phyloP scores from a whole-genome alignment of 164 flowering plant genomes.

The Santalum album region DNA sequence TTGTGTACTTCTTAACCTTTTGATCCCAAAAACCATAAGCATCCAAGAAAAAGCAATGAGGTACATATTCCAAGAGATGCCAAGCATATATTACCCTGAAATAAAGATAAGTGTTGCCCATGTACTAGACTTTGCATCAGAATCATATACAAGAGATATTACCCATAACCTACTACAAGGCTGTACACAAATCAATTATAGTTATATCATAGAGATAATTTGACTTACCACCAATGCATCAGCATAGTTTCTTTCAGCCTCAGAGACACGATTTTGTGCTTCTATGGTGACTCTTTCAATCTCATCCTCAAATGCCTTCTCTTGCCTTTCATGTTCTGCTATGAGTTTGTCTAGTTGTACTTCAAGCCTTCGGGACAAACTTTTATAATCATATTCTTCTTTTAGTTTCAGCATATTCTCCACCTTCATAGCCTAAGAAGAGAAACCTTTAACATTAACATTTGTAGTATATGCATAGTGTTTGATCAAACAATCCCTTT shows the following conservation, averaged over 20 bases:
- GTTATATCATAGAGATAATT: background rate
- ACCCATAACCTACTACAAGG: background rate
- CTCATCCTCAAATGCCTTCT: slow-evolving; percentile 69
- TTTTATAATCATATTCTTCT: slow-evolving; percentile 97
- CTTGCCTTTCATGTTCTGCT: slow-evolving; percentile 83
- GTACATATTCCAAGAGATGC: no score
- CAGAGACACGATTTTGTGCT: slow-evolving; percentile 48
- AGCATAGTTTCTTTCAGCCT: slow-evolving; percentile 58
- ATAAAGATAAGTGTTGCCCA: background rate
- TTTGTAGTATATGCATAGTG: background rate
- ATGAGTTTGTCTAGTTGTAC: slow-evolving; percentile 74
- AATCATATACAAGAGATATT: background rate
- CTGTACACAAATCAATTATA: background rate
- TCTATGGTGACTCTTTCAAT: slow-evolving; percentile 48
- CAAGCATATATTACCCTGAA: no score
- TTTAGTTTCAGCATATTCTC: slow-evolving; percentile 93
- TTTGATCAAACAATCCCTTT: background rate
- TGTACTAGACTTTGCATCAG: background rate
- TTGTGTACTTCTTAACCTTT: no score
- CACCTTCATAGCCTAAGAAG: slow-evolving; percentile 89
- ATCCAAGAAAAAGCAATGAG: no score
- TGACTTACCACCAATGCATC: slow-evolving; percentile 68
- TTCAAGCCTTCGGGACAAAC: slow-evolving; percentile 78
- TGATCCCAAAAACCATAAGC: no score
- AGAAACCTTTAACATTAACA: background rate